Percentiles rank a stretch among this genome's conserved stretches.
Evolutionary conservation across 805 yeast species (phyloP).

Genomic region (Cyberlindnera subsufficiens): DNA sequence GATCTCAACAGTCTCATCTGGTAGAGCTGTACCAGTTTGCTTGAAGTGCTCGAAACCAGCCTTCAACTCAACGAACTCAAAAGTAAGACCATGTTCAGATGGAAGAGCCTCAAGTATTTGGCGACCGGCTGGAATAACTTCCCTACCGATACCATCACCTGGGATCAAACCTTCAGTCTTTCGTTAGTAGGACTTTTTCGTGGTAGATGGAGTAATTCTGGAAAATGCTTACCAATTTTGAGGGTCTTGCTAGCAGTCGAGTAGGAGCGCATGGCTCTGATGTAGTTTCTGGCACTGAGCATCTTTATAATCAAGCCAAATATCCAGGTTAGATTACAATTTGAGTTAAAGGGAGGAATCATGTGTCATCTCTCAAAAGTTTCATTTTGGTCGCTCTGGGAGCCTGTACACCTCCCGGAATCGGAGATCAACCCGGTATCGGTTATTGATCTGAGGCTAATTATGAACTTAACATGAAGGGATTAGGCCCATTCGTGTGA

Average conservation of each 20-base stretch:
- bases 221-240: conserved; percentile 34
- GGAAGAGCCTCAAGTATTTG: conserved; percentile 81
- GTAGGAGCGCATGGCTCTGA: conserved; percentile 22
- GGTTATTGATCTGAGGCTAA: neutral
- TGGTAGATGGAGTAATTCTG: conserved; percentile 11
- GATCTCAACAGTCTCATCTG: conserved; percentile 80
- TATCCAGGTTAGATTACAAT: too few species aligned
- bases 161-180: conserved; percentile 59
- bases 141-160: conserved; percentile 98
- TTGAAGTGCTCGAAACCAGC: conserved; percentile 96
- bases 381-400: too few species aligned
- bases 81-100: conserved; percentile 65
- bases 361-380: too few species aligned
- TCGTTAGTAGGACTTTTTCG: conserved; percentile 19
- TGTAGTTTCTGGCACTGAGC: conserved; percentile 9
- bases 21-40: conserved; percentile 92
- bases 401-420: neutral
- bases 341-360: too few species aligned
- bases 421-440: neutral
- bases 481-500: too few species aligned
- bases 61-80: conserved; percentile 80
- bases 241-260: conserved; percentile 40
- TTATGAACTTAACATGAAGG: neutral
- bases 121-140: conserved; percentile 95
- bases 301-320: neutral